Conservation (phyloP, 192 early-diverging fungal species). For the Anaeromyces robustus region DNA sequence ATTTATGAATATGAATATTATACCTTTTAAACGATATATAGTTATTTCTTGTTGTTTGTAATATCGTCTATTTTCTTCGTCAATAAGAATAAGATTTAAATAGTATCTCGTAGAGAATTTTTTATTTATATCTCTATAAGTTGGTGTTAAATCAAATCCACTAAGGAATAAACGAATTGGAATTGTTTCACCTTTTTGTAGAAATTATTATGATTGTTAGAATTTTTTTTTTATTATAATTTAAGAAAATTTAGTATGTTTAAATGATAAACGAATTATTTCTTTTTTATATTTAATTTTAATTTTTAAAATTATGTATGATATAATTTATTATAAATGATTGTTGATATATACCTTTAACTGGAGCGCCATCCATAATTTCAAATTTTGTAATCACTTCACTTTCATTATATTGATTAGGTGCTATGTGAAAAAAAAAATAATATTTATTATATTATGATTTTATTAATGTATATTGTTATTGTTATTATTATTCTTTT, state of each 20-base stretch:
- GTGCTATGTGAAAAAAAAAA: slow-evolving; percentile 23
- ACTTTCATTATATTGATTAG: slow-evolving; percentile 96
- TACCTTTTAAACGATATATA: not conserved
- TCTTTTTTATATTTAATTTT: no score
- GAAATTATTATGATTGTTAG: no score
- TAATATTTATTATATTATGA: not conserved
- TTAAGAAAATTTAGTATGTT: not conserved
- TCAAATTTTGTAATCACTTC: slow-evolving; percentile 99
- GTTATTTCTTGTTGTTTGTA: slow-evolving; percentile 93
- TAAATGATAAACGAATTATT: not conserved
- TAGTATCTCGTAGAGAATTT: slow-evolving; percentile 98
- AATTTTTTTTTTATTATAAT: no score
- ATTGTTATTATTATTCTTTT: no score
- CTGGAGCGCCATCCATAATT: slow-evolving; percentile 99
- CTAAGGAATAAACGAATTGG: slow-evolving; percentile 94
- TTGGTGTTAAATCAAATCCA: slow-evolving; percentile 97
- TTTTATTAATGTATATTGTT: no score
- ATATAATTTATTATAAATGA: not conserved
- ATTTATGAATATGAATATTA: not conserved
- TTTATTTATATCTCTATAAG: slow-evolving; percentile 97
- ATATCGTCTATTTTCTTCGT: slow-evolving; percentile 96
- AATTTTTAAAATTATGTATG: not conserved
- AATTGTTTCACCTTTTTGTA: slow-evolving; percentile 76
- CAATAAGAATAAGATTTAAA: slow-evolving; percentile 91
- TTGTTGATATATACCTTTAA: slow-evolving; percentile 52